A percentile compares a stretch with the other conserved stretches of the same genome.
Evolutionary conservation across 202 grass and related monocot genomes (phyloP).

Genomic region (Schoenoplectus triqueter): DNA sequence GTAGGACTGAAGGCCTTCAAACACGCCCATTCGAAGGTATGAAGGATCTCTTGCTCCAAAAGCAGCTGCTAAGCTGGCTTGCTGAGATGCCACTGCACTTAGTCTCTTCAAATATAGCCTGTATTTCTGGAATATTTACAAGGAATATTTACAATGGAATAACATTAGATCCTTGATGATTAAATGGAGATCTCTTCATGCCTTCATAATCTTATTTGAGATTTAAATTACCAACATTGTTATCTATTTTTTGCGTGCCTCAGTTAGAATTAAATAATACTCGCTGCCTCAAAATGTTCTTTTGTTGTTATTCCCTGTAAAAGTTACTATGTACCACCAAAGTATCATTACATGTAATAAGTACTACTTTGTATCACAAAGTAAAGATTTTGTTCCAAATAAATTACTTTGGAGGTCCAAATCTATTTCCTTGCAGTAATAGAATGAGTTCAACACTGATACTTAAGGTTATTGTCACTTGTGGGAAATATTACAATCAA

Average conservation of each 20-base stretch:
- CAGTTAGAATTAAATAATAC: not conserved
- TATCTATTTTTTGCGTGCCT: not conserved
- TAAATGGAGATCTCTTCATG: not conserved
- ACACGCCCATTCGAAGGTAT: constrained; percentile 73
- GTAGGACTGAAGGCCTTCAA: constrained; percentile 67
- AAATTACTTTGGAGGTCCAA: not conserved
- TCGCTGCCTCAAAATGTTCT: constrained; percentile 18
- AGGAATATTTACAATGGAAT: not conserved
- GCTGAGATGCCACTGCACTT: constrained; percentile 74
- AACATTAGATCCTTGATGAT: not conserved
- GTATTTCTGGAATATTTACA: constrained; percentile 71
- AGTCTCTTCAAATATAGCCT: constrained; percentile 90
- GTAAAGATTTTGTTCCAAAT: not conserved
- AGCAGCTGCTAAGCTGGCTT: constrained; percentile 81
- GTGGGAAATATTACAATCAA: not conserved
- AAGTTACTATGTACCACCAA: not conserved
- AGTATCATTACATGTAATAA: too few relatives aligned
- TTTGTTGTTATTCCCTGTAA: not conserved
- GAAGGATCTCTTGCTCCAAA: constrained; percentile 80
- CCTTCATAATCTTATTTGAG: constrained; percentile 19
- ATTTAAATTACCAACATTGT: not conserved
- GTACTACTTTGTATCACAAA: not conserved
- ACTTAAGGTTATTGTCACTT: not conserved
- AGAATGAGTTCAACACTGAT: constrained; percentile 10
- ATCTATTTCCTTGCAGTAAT: not conserved